Evolutionary conservation across 148 eudicot species (phyloP), one percentile per base, ranked within the genome.

Genomic region (Vaccinium macrocarpon): DNA sequence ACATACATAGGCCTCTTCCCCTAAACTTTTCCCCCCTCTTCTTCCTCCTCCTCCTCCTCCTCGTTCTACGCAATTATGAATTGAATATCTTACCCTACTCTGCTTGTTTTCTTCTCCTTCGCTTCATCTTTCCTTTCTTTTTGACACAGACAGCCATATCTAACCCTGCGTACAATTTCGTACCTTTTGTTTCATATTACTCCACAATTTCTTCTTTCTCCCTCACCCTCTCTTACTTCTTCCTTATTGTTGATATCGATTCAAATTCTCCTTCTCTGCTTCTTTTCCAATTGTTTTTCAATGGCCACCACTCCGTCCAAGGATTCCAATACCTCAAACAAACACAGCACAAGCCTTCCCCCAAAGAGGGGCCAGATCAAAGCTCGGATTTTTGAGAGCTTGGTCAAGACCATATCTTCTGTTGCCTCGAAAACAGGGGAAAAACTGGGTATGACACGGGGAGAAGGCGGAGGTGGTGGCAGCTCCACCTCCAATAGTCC

Each of bases 281-380:
- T 76, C 56, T 76, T 49, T 76, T 13, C 51, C n/a, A 48, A 48
- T 48, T 42, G 29, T 13, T 48, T 5, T 5, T 76, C 79, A 21
- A 75, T 76, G 79, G 53, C 76, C 19, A 49, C 42, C n/a, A 10
- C 38, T 48, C 48, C 77, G 5, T 70, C 84, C 48, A 68, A 68
- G 18, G 18, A 68, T 35, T 72, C 76, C n/a, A 38, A 72, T 82
- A 12, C 84, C 84, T 32, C 64, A 8, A 50, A 16, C 12, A 19
- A 82, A 12, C 62, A 2, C 6, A 71, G 0, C 49, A 19, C 29
- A 18, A 52, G 32, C 50, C 50, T 32, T 32, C 84, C 84, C 38
- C 84, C 78, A 9, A 82, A 82, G 51, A 82, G 84, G 38, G 84
- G 78, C 13, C 62, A 82, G 77, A 82, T 82, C 78, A 82, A 68